Evolutionary conservation across 192 early-diverging fungal species (phyloP).

Genomic region (Entomortierella lignicola): DNA sequence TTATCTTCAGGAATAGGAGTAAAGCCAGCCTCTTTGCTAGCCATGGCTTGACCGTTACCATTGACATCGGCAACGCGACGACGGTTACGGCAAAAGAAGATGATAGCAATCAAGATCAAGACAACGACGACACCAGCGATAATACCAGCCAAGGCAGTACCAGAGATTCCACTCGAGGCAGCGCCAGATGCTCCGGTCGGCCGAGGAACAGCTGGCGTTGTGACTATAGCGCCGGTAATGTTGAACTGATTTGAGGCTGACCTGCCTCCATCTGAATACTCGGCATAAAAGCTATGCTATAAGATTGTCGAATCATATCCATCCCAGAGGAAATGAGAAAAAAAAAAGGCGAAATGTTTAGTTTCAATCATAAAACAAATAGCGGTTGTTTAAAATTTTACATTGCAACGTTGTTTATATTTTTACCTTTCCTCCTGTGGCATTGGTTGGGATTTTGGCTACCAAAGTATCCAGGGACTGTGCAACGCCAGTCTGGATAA

Average conservation of each 20-base stretch:
- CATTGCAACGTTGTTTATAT: neutral
- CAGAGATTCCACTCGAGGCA: slow-evolving; percentile 17
- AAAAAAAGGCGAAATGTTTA: neutral
- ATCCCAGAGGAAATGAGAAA: neutral
- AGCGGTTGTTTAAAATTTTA: too few species aligned
- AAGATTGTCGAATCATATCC: neutral
- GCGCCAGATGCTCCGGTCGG: neutral
- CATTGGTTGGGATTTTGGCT: slow-evolving; percentile 10
- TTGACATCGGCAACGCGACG: slow-evolving; percentile 25
- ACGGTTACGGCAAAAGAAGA: slow-evolving; percentile 34
- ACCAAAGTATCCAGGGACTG: neutral
- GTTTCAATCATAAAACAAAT: too few species aligned
- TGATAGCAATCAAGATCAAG: slow-evolving; percentile 8
- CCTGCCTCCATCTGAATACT: neutral
- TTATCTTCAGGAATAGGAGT: slow-evolving; percentile 20
- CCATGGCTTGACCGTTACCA: slow-evolving; percentile 9
- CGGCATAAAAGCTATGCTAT: slow-evolving; percentile 42
- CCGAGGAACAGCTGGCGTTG: neutral
- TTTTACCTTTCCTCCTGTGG: slow-evolving; percentile 43
- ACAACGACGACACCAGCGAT: slow-evolving; percentile 22
- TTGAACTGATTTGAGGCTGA: slow-evolving; percentile 5
- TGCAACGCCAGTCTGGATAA: slow-evolving; percentile 1
- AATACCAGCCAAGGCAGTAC: slow-evolving; percentile 13
- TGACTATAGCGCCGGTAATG: slow-evolving; percentile 4
- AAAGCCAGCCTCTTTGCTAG: slow-evolving; percentile 23